Evolutionary conservation across 2,329 filamentous ascomycete species (phyloP), one percentile per base, ranked within the genome.

Genomic region (Hypoxylon sp.): DNA sequence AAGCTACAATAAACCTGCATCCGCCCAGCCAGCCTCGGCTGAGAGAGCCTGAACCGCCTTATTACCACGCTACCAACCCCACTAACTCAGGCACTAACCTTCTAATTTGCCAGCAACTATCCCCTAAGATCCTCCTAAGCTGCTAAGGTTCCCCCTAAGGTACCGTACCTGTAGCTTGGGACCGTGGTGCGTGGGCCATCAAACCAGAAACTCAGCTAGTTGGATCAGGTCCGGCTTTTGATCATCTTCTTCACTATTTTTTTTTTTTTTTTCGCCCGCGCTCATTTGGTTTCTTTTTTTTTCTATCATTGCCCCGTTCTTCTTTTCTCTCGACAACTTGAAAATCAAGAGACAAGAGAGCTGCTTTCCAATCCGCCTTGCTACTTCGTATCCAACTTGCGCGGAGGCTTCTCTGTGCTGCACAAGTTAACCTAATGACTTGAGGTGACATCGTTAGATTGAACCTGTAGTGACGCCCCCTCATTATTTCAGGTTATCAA

Each of bases 401-500:
- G 48, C 55, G 55, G 54, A 27, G 54, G 38, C 15, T 18, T 13
- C 4, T 15, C 18, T n/a, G 2, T 43, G 6, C 50, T 58, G 57
- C 60, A 58, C 51, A 26, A 24, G 26, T 41, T 55, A 63, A 63
- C 53, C 49, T 60, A 63, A 63, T 63, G 51, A 63, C 43, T 54
- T 59, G 49, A 49, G 60, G 60, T 63, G 60, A 60, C 60, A 63
- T 60, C 53, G 56, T 55, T 53, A 46, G 31, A 60, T 63, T 53
- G 60, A 63, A 60, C 53, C 56, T 58, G 57, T 53, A 58, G 40
- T 20, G 46, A 52, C 47, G 29, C 42, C 41, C 42, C 46, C 26
- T 35, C 50, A 24, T 24, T 27, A 42, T 29, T 38, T 17, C 40
- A 41, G 49, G n/a, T 38, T 31, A n/a, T 41, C 15, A 15, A 41